Evolutionary conservation across 2,329 filamentous ascomycete genomes (phyloP), one percentile per base, ranked within the genome.

Genomic region (Alternaria novae-zelandiae): DNA sequence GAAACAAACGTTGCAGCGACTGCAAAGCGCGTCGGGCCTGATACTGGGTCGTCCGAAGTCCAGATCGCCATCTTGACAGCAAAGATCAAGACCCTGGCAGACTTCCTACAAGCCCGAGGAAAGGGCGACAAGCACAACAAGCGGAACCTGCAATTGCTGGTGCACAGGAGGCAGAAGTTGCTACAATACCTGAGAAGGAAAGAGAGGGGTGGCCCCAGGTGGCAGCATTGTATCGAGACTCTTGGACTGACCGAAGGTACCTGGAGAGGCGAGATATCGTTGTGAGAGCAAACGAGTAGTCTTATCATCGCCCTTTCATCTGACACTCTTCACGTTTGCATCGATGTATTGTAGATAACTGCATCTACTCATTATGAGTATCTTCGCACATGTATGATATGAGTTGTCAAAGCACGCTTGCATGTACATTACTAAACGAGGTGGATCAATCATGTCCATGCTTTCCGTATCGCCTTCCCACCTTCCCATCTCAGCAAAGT

Each of bases 11-110:
- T 66, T 13, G 69, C 65, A 11, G 74, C 68, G 15, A 57, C 70
- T 5, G 72, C 64, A 47, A 86, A 87, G 53, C 90, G 96, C 30
- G 89, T 90, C n/a, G 96, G 96, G 0, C 91, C 91, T 6, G 96
- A 99, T 78, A 99, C 95, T 1, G 96, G 96, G 36, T 97, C 93
- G 73, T 93, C 93, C 7, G 96, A 99, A 82, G 96, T 99, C n/a
- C 96, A 99, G 84, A 93, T 96, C 70, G 94, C 94, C 49, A 96
- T 99, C 72, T 81, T 99, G 78, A 99, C 96, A 4, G 88, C 93
- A 61, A 98, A 97, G 86, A 99, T 99, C 78, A 86, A 93, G 67
- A 89, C 91, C 23, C 80, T 99, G 54, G 90, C 91, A 15, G 86
- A 91, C 70, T 89, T 90, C 69, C 81, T 97, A 55, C 86, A 91